phyloP scores from a whole-genome alignment of 1,139 yeast genomes.

The Nakaseomyces uthaithaninus region DNA sequence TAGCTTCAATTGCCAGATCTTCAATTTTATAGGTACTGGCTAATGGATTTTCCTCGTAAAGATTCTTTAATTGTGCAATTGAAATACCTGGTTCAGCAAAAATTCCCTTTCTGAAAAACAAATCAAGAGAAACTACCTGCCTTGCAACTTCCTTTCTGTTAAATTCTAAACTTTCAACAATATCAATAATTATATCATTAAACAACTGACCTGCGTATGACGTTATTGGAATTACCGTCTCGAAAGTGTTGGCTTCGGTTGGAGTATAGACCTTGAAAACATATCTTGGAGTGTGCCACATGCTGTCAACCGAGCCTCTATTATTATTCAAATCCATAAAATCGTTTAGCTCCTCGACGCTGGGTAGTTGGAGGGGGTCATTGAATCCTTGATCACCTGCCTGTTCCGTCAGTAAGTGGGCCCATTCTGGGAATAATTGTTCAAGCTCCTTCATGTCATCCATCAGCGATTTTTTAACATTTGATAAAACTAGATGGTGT shows the following conservation, averaged over 20 bases:
- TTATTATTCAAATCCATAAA: slow-evolving; percentile 31
- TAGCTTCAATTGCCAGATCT: slow-evolving; percentile 79
- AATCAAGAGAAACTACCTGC: slow-evolving; percentile 68
- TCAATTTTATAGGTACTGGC: slow-evolving; percentile 82
- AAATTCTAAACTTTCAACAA: slow-evolving; percentile 73
- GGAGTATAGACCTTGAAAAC: slow-evolving; percentile 60
- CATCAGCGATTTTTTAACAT: slow-evolving; percentile 37
- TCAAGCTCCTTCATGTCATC: slow-evolving; percentile 35
- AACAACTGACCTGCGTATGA: slow-evolving; percentile 56
- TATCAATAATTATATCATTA: slow-evolving; percentile 67
- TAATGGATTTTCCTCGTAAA: slow-evolving; percentile 33
- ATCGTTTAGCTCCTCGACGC: slow-evolving; percentile 34
- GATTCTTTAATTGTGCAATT: slow-evolving; percentile 56
- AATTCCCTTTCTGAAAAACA: slow-evolving; percentile 58
- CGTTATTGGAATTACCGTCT: slow-evolving; percentile 64
- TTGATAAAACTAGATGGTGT: slow-evolving; percentile 46
- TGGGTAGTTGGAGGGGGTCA: slow-evolving; percentile 35
- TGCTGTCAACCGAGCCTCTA: slow-evolving; percentile 40
- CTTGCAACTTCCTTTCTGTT: slow-evolving; percentile 83
- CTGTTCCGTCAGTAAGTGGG: slow-evolving; percentile 22
- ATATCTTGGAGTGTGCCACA: slow-evolving; percentile 52
- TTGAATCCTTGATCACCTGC: slow-evolving; percentile 28
- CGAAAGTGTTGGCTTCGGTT: slow-evolving; percentile 37
- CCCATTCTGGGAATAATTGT: slow-evolving; percentile 30
- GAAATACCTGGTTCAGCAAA: slow-evolving; percentile 84